These are phyloP conservation scores for Cairneyella variabilis DNA, from an alignment of 495 filamentous ascomycete genomes.

Conservation along the genomic window DNA sequence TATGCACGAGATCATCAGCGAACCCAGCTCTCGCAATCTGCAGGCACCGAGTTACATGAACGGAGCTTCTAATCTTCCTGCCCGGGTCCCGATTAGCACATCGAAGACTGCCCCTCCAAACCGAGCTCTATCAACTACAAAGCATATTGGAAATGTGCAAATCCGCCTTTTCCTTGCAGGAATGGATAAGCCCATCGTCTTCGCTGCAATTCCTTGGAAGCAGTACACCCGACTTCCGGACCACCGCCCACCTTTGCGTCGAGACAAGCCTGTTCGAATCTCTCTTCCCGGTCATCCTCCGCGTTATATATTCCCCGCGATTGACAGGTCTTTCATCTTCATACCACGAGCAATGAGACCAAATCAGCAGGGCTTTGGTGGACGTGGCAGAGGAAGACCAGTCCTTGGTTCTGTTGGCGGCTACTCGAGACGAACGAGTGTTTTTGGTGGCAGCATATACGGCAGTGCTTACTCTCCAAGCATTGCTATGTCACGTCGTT, in stretches of 20 bases:
- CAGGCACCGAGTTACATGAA: conserved; percentile 36
- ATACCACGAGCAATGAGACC: conserved; percentile 92
- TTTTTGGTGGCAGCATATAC: conserved; percentile 71
- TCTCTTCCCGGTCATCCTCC: conserved; percentile 77
- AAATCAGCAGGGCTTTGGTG: conserved; percentile 77
- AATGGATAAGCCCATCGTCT: conserved; percentile 66
- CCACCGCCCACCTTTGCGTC: conserved; percentile 88
- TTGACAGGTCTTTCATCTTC: conserved; percentile 94
- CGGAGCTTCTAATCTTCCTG: conserved; percentile 32
- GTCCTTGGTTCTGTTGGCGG: conserved; percentile 61
- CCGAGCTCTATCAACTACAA: conserved; percentile 53
- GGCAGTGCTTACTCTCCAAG: conserved; percentile 87
- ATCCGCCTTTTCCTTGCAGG: conserved; percentile 75
- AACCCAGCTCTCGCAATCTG: conserved; percentile 24
- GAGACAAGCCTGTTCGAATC: conserved; percentile 95
- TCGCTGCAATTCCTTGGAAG: conserved; percentile 69
- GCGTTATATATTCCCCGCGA: conserved; percentile 85
- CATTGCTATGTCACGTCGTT: conserved; percentile 84
- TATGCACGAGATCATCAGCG: conserved; percentile 79
- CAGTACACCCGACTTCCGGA: conserved; percentile 91
- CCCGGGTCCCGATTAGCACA: conserved; percentile 35
- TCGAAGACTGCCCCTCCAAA: conserved; percentile 52
- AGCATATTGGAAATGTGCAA: conserved; percentile 70
- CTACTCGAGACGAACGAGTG: conserved; percentile 66
- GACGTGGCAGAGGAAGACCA: conserved; percentile 66